Evolutionary conservation across 306 rosid species (phyloP).

Genomic region (Sicyos baderoa): DNA sequence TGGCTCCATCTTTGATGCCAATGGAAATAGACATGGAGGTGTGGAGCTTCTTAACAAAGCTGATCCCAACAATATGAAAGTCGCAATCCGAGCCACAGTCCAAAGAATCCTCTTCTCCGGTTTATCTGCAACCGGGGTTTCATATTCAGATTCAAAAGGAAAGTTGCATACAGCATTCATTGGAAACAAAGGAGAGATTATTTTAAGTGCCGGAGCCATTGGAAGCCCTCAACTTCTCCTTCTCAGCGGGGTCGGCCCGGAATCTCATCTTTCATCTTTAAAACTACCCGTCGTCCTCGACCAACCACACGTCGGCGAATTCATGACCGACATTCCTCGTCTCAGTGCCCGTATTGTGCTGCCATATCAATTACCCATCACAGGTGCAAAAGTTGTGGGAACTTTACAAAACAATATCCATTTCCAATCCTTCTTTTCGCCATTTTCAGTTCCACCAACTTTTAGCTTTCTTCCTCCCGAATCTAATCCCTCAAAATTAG

Average conservation of each 20-base stretch:
- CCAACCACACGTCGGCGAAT: conserved; percentile 22
- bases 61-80: too few relatives aligned
- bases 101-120: not conserved
- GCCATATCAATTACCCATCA: not conserved
- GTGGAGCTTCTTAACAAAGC: too few relatives aligned
- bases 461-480: not conserved
- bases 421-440: not conserved
- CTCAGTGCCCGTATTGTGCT: not conserved
- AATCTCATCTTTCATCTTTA: conserved; percentile 9
- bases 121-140: conserved; percentile 23
- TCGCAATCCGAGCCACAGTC: too few relatives aligned
- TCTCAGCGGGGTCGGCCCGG: conserved; percentile 28
- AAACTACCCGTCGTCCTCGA: conserved; percentile 17
- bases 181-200: conserved; percentile 21
- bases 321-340: conserved; percentile 26
- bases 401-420: not conserved
- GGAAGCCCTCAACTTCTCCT: conserved; percentile 33
- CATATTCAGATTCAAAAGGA: conserved; percentile 22
- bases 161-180: conserved; percentile 19
- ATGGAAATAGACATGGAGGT: too few relatives aligned
- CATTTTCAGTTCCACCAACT: not conserved
- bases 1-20: too few relatives aligned
- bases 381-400: not conserved
- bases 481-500: not conserved
- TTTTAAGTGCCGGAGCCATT: conserved; percentile 28